Evolutionary conservation across 73 alveolate genomes (phyloP).

Genomic region (Uronychia setigera): DNA sequence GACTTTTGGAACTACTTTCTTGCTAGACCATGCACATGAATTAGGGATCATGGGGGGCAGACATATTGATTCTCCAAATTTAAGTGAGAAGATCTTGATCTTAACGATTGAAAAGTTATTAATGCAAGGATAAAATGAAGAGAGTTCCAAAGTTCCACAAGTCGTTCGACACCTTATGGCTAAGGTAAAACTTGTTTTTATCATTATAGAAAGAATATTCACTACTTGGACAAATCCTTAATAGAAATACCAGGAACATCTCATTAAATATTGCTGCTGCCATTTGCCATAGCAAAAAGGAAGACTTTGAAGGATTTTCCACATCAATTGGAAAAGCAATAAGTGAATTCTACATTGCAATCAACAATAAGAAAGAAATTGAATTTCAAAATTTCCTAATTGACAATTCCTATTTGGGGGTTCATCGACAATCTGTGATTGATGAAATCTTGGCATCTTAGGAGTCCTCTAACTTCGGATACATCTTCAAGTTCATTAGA

Average conservation of each 20-base stretch:
- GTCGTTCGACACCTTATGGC: background rate
- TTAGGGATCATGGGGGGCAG: background rate
- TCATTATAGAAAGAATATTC: background rate
- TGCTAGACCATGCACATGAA: background rate
- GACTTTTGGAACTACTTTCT: background rate
- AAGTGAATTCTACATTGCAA: background rate
- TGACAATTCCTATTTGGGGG: background rate
- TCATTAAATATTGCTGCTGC: background rate
- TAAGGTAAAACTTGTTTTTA: background rate
- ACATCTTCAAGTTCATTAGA: background rate
- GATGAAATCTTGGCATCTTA: background rate
- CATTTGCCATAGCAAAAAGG: background rate
- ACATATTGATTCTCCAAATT: no score
- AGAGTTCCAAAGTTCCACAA: background rate
- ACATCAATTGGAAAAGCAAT: background rate
- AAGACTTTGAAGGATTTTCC: background rate
- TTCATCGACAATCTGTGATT: background rate
- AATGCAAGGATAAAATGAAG: background rate
- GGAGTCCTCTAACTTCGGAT: background rate
- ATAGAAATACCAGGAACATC: background rate
- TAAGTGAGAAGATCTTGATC: background rate
- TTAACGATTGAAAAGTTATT: background rate
- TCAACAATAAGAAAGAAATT: background rate
- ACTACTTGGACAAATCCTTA: background rate
- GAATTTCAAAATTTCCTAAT: background rate